Evolutionary conservation across 768 basidiomycete species (phyloP).

Genomic region (Tricholoma bakamatsutake): DNA sequence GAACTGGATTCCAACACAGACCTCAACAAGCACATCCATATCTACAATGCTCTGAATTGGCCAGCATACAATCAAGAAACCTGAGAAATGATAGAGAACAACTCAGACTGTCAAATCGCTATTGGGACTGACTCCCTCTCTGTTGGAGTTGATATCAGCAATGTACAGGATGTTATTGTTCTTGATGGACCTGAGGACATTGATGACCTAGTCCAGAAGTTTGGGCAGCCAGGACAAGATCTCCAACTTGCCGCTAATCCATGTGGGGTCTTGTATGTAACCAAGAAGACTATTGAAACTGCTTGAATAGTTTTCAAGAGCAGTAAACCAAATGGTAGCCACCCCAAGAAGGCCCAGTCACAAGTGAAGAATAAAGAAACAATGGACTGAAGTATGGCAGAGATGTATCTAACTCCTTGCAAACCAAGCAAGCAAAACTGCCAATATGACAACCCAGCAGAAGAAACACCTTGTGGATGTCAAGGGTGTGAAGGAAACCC

Average conservation of each 20-base stretch:
- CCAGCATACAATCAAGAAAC: not conserved
- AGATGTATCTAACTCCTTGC: not conserved
- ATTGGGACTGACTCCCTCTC: conserved; percentile 13
- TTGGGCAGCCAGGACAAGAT: too few species aligned
- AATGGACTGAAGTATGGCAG: not conserved
- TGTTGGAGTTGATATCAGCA: conserved; percentile 8
- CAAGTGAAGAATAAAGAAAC: too few species aligned
- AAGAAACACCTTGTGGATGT: not conserved
- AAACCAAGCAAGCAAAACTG: not conserved
- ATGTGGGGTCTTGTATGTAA: too few species aligned
- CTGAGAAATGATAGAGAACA: not conserved
- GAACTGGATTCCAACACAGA: not conserved
- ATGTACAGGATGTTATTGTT: conserved; percentile 4
- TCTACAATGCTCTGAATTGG: conserved; percentile 7
- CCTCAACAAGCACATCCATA: conserved; percentile 4
- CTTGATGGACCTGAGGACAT: too few species aligned
- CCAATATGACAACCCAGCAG: not conserved
- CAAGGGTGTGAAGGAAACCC: not conserved
- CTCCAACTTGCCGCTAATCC: too few species aligned
- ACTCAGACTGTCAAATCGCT: conserved; percentile 4
- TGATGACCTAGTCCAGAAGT: too few species aligned
- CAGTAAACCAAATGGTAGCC: too few species aligned
- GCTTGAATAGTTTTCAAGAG: too few species aligned
- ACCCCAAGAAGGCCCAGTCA: too few species aligned
- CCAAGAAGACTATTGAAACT: too few species aligned